A percentile compares a stretch with the other conserved stretches of the same genome.
phyloP scores from a whole-genome alignment of 768 basidiomycete genomes.

The Phylloporus rhodoxanthus region DNA sequence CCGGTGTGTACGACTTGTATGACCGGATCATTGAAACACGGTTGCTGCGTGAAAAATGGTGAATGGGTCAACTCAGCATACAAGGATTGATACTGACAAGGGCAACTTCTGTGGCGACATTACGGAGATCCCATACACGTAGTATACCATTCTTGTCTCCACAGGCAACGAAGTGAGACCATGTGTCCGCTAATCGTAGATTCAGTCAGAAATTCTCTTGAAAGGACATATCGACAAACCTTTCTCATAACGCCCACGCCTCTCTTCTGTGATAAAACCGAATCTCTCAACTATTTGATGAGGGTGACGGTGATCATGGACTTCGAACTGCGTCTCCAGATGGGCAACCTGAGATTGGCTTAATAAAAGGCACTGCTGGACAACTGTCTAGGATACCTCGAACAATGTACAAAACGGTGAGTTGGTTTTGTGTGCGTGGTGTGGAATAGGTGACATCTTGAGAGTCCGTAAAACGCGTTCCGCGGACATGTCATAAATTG shows the following conservation, averaged over 20 bases:
- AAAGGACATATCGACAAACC: constrained; percentile 27
- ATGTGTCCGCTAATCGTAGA: constrained; percentile 18
- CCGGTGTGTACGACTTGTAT: constrained; percentile 34
- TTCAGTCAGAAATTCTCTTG: constrained; percentile 16
- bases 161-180: constrained; percentile 37
- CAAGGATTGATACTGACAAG: constrained; percentile 15
- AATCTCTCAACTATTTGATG: constrained; percentile 37
- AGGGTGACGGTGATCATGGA: constrained; percentile 42
- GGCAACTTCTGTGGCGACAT: constrained; percentile 21
- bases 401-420: constrained; percentile 38
- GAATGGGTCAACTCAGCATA: background rate
- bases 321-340: constrained; percentile 47
- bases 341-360: constrained; percentile 37
- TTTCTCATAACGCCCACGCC: constrained; percentile 42
- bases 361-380: background rate
- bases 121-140: constrained; percentile 46
- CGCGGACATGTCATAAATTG: constrained; percentile 43
- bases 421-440: constrained; percentile 36
- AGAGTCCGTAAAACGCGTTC: constrained; percentile 38
- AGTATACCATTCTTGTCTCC: constrained; percentile 40
- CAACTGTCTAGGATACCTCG: constrained; percentile 32
- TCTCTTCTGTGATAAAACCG: constrained; percentile 35
- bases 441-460: constrained; percentile 39
- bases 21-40: constrained; percentile 34
- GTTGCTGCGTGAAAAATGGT: constrained; percentile 22